Evolutionary conservation across 257 asterid genomes (phyloP).

Genomic region (Solanum habrochaites): DNA sequence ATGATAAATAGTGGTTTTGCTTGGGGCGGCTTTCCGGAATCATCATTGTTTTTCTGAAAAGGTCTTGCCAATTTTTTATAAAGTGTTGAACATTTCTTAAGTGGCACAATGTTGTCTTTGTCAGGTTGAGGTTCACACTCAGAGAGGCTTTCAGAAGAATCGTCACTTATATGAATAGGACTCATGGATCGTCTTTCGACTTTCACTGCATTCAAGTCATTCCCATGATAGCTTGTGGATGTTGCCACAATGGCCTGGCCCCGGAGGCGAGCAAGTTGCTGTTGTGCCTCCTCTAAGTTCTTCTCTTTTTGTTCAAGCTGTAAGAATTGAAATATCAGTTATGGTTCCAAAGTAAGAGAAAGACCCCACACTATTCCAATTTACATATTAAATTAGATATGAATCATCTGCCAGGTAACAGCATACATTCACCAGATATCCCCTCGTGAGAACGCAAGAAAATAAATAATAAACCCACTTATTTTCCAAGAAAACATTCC

Average conservation of each 20-base stretch:
- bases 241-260: slow-evolving; percentile 13
- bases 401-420: neutral
- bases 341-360: neutral
- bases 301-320: slow-evolving; percentile 50
- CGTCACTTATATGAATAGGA: neutral
- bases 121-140: neutral
- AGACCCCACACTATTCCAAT: neutral
- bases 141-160: neutral
- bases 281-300: slow-evolving; percentile 46
- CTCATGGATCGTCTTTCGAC: slow-evolving; percentile 14
- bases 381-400: neutral
- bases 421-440: neutral
- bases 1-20: slow-evolving; percentile 35
- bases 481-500: neutral
- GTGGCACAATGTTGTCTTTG: slow-evolving; percentile 1
- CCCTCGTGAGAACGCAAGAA: neutral
- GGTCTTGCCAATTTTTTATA: neutral
- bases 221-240: slow-evolving; percentile 13
- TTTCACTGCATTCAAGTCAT: slow-evolving; percentile 12
- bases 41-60: slow-evolving; percentile 10
- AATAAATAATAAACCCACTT: neutral
- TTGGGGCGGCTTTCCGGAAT: slow-evolving; percentile 17
- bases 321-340: neutral
- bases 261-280: slow-evolving; percentile 36
- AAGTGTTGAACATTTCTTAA: slow-evolving; percentile 10